phyloP scores from a whole-genome alignment of 2,329 filamentous ascomycete species.

The Exutisphaerella laricina region DNA sequence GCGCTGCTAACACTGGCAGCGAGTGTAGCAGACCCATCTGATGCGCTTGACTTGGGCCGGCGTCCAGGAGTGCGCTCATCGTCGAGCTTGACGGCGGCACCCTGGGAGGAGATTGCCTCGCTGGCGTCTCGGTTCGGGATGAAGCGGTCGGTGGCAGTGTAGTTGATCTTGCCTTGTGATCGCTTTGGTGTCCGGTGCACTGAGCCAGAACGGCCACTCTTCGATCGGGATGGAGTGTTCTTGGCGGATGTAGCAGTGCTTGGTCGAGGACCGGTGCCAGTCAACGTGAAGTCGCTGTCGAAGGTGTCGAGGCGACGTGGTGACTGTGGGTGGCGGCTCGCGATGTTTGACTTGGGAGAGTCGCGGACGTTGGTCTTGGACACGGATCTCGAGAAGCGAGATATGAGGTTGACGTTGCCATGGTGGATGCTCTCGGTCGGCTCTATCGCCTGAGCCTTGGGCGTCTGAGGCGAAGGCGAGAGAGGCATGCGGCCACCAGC shows the following conservation, averaged over 20 bases:
- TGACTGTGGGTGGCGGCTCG: conserved; percentile 58
- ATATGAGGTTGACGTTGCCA: conserved; percentile 66
- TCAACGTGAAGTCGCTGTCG: conserved; percentile 86
- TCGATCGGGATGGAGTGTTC: conserved; percentile 40
- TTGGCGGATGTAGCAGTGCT: conserved; percentile 38
- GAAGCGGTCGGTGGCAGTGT: conserved; percentile 70
- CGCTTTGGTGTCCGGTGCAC: conserved; percentile 36
- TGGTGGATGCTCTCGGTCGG: conserved; percentile 66
- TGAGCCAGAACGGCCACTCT: conserved; percentile 38
- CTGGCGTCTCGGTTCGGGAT: conserved; percentile 90
- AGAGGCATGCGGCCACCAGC: conserved; percentile 92
- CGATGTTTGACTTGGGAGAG: conserved; percentile 96
- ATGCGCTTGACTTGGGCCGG: conserved; percentile 64
- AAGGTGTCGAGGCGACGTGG: conserved; percentile 85
- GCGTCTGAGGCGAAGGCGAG: conserved; percentile 81
- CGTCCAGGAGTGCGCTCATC: conserved; percentile 56
- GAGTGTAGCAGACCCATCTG: conserved; percentile 69
- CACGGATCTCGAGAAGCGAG: conserved; percentile 67
- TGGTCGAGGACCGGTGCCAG: conserved; percentile 63
- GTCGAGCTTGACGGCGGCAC: conserved; percentile 79
- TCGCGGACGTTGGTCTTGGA: conserved; percentile 67
- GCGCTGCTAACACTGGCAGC: conserved; percentile 62
- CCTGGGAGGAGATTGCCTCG: conserved; percentile 66
- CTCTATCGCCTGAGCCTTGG: conserved; percentile 53
- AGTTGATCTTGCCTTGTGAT: conserved; percentile 62